phyloP scores from a whole-genome alignment of 495 filamentous ascomycete species.

The Chaetomium cochliodes region DNA sequence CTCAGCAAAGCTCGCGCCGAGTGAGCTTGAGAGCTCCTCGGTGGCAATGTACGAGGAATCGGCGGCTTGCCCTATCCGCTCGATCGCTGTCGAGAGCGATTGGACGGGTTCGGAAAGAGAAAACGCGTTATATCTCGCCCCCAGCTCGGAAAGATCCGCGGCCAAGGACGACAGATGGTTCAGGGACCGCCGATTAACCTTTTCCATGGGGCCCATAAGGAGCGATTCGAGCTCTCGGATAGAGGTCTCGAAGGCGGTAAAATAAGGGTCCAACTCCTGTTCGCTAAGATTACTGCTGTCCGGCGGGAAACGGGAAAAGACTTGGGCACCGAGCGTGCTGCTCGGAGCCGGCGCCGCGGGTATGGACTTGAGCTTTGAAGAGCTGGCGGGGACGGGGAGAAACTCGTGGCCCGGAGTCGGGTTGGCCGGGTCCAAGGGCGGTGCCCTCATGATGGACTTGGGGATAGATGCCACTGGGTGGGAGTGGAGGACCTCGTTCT shows the following conservation, averaged over 20 bases:
- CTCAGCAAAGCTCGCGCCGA: slow-evolving; percentile 90
- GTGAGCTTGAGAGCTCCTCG: slow-evolving; percentile 76
- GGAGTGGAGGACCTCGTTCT: slow-evolving; percentile 90
- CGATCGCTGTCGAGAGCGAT: slow-evolving; percentile 87
- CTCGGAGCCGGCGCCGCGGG: slow-evolving; percentile 48
- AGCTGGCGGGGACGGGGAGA: slow-evolving; percentile 79
- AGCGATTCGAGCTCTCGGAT: slow-evolving; percentile 84
- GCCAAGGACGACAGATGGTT: slow-evolving; percentile 77
- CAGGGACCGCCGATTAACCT: slow-evolving; percentile 86
- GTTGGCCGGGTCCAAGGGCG: slow-evolving; percentile 87
- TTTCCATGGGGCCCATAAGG: slow-evolving; percentile 89
- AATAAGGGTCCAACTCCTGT: slow-evolving; percentile 91
- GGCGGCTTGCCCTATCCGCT: slow-evolving; percentile 89
- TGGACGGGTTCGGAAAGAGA: slow-evolving; percentile 86
- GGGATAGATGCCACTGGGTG: slow-evolving; percentile 88
- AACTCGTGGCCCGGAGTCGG: slow-evolving; percentile 84
- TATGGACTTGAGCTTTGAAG: slow-evolving; percentile 74
- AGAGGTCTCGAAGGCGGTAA: slow-evolving; percentile 82
- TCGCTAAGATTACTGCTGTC: slow-evolving; percentile 72
- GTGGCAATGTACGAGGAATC: slow-evolving; percentile 96
- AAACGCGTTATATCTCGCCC: slow-evolving; percentile 94
- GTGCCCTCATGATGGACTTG: slow-evolving; percentile 88
- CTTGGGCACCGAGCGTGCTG: slow-evolving; percentile 57
- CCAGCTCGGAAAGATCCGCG: slow-evolving; percentile 88
- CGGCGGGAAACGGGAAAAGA: slow-evolving; percentile 81